A percentile compares a stretch with the other conserved stretches of the same genome.
phyloP scores from a whole-genome alignment of 306 rosid genomes.

The Lathyrus sativus region DNA sequence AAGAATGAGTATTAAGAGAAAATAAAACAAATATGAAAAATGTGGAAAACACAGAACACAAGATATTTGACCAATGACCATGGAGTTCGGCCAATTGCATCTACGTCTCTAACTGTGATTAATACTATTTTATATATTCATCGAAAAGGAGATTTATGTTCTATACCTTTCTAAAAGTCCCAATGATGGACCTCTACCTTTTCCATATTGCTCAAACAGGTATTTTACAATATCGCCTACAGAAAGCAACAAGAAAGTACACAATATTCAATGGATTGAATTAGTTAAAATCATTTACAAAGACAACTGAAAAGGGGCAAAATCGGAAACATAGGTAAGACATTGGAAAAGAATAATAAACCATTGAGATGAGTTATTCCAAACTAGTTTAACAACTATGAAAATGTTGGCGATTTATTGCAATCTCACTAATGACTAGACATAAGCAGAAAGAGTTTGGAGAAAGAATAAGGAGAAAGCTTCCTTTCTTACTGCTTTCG shows the following conservation, averaged over 20 bases:
- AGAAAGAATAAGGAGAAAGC: slow-evolving; percentile 29
- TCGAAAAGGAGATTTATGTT: slow-evolving; percentile 18
- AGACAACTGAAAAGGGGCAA: slow-evolving; percentile 1
- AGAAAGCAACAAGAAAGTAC: slow-evolving; percentile 37
- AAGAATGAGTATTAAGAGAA: slow-evolving; percentile 7
- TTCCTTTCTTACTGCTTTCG: slow-evolving; percentile 75
- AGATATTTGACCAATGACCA: neutral
- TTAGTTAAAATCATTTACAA: slow-evolving; percentile 16
- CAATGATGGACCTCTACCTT: slow-evolving; percentile 67
- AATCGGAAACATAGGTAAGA: neutral
- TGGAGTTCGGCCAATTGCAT: neutral
- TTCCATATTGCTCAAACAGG: slow-evolving; percentile 73
- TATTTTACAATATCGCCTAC: slow-evolving; percentile 88
- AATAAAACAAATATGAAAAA: neutral
- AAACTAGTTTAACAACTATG: slow-evolving; percentile 19
- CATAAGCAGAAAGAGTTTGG: slow-evolving; percentile 30
- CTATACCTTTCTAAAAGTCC: slow-evolving; percentile 83
- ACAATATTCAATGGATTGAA: slow-evolving; percentile 9
- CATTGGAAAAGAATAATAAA: neutral
- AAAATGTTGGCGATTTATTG: slow-evolving; percentile 5
- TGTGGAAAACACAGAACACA: neutral
- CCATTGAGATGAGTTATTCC: slow-evolving; percentile 2
- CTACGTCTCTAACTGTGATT: neutral
- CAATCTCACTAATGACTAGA: slow-evolving; percentile 23
- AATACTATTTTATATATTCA: slow-evolving; percentile 7